phyloP scores from a whole-genome alignment of 352 stramenopile species.

The Phytophthora pinifolia region DNA sequence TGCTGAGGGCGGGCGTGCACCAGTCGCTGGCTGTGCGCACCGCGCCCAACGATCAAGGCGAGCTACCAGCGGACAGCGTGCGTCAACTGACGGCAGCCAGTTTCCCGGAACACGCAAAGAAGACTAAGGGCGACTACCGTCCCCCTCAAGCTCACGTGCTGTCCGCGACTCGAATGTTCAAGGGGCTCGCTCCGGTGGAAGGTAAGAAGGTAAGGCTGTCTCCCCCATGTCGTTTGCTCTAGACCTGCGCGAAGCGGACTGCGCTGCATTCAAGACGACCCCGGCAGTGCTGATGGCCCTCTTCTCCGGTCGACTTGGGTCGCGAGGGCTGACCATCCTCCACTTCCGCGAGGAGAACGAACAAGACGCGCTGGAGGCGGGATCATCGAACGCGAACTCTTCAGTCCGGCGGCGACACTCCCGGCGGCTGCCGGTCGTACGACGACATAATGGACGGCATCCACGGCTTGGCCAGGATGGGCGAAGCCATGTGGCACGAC shows the following conservation, averaged over 20 bases:
- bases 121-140: constrained; percentile 15
- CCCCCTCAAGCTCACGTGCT: constrained; percentile 8
- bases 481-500: constrained; percentile 12
- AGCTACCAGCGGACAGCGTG: constrained; percentile 1
- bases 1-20: too few relatives aligned
- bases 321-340: constrained; percentile 7
- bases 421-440: constrained; percentile 2
- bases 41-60: constrained; percentile 4
- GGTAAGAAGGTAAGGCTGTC: constrained; percentile 21
- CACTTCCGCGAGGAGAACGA: constrained; percentile 10
- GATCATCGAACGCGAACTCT: constrained; percentile 12
- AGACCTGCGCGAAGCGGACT: constrained; percentile 5
- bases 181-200: background rate
- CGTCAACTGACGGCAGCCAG: too few relatives aligned
- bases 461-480: constrained; percentile 2
- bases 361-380: constrained; percentile 1
- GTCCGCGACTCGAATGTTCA: constrained; percentile 9
- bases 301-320: constrained; percentile 12
- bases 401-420: constrained; percentile 6
- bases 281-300: constrained; percentile 15
- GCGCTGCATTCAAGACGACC: constrained; percentile 6
- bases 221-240: constrained; percentile 20
- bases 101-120: background rate
- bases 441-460: constrained; percentile 17
- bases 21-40: background rate